A percentile compares a stretch with the other conserved stretches of the same genome.
phyloP scores from a whole-genome alignment of 1,284 basidiomycete species.

The Mycocalia duriaeana region DNA sequence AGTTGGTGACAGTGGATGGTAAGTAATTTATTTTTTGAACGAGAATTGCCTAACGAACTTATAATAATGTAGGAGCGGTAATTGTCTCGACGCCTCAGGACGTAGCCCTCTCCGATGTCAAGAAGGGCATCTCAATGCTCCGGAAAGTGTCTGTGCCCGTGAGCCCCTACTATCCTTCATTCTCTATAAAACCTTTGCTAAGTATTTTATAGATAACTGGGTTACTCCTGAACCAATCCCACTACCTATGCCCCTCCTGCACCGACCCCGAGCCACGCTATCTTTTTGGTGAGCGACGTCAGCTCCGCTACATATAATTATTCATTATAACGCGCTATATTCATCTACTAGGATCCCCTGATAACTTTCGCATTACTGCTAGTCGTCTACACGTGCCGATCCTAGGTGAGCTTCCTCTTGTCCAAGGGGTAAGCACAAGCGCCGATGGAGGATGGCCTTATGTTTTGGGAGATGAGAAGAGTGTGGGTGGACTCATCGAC shows the following conservation, averaged over 20 bases:
- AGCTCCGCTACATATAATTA: not conserved
- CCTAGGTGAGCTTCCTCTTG: conserved; percentile 83
- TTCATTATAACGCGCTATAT: not conserved
- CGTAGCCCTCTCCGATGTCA: conserved; percentile 87
- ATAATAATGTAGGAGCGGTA: conserved; percentile 59
- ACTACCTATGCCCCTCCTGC: conserved; percentile 83
- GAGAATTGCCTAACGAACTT: not conserved
- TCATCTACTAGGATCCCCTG: conserved; percentile 29
- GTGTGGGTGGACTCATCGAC: conserved; percentile 22
- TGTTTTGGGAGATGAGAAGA: conserved; percentile 37
- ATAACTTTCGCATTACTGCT: conserved; percentile 64
- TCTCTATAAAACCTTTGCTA: not conserved
- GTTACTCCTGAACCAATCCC: conserved; percentile 86
- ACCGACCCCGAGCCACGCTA: conserved; percentile 67
- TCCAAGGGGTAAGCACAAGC: conserved; percentile 69
- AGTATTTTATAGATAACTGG: conserved; percentile 70
- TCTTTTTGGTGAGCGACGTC: conserved; percentile 77
- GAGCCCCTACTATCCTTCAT: conserved; percentile 17
- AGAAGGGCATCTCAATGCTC: conserved; percentile 93
- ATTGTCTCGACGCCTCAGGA: conserved; percentile 96
- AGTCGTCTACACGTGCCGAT: conserved; percentile 57
- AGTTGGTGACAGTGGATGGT: conserved; percentile 88
- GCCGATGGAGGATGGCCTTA: conserved; percentile 75
- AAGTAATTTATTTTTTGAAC: conserved; percentile 12
- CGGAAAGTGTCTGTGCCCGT: conserved; percentile 87